These are phyloP conservation scores for Myxozyma mucilagina DNA, from an alignment of 805 yeast genomes.

Conservation along the genomic window DNA sequence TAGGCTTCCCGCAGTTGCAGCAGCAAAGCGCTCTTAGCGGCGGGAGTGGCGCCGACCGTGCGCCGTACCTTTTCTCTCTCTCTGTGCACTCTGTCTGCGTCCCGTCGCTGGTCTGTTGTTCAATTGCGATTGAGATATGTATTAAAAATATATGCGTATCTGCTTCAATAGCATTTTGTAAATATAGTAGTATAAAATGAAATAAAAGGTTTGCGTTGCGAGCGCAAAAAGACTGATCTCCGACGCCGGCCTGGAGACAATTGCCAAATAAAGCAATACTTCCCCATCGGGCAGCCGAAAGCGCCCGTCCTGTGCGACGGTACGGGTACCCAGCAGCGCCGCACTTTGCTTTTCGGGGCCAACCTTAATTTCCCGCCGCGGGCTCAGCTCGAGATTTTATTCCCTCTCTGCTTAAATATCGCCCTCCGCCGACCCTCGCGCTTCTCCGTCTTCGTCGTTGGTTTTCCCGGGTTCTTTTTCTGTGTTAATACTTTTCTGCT, in stretches of 20 bases:
- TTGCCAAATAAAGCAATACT: not conserved
- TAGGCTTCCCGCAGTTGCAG: constrained; percentile 10
- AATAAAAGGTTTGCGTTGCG: too few relatives aligned
- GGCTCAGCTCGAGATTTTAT: not conserved
- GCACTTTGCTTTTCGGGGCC: not conserved
- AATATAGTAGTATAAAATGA: too few relatives aligned
- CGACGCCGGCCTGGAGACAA: not conserved
- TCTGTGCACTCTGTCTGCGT: not conserved
- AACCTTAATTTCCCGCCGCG: not conserved
- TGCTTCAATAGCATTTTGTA: too few relatives aligned
- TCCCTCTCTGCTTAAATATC: not conserved
- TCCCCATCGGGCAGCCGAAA: constrained; percentile 7
- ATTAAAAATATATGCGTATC: too few relatives aligned
- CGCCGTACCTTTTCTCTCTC: not conserved
- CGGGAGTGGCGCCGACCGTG: constrained; percentile 13
- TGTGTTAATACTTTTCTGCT: too few relatives aligned
- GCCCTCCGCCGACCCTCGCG: not conserved
- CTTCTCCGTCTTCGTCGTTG: not conserved
- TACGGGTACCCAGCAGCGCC: not conserved
- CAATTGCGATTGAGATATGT: too few relatives aligned
- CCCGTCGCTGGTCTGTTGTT: not conserved
- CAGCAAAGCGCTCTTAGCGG: not conserved
- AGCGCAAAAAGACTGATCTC: too few relatives aligned
- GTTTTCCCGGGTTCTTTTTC: too few relatives aligned
- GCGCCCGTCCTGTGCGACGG: not conserved